Conservation (phyloP, 1,284 basidiomycete genomes). For the Ganoderma lucidum region DNA sequence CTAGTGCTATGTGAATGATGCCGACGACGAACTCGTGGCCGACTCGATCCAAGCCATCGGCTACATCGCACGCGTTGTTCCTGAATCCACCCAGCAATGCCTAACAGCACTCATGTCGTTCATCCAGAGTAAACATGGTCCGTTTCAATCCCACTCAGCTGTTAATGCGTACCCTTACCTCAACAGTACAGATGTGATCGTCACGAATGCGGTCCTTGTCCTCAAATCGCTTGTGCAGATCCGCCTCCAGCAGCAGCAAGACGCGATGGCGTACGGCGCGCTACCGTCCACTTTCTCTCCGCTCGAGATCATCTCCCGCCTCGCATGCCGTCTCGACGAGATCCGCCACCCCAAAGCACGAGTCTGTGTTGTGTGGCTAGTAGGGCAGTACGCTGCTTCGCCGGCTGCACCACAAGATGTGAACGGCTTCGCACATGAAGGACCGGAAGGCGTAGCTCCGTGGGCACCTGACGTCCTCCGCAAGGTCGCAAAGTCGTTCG, state of each 20-base stretch:
- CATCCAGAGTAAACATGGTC: slow-evolving; percentile 79
- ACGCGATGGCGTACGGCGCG: slow-evolving; percentile 27
- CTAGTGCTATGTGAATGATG: slow-evolving; percentile 81
- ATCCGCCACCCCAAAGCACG: slow-evolving; percentile 82
- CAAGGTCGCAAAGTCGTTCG: slow-evolving; percentile 77
- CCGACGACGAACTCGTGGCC: slow-evolving; percentile 73
- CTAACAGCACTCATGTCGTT: slow-evolving; percentile 80
- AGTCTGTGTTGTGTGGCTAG: slow-evolving; percentile 90
- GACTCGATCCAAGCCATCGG: slow-evolving; percentile 84
- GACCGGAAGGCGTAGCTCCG: slow-evolving; percentile 56
- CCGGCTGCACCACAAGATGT: slow-evolving; percentile 34
- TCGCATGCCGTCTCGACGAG: slow-evolving; percentile 79
- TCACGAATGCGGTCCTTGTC: slow-evolving; percentile 83
- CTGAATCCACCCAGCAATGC: slow-evolving; percentile 75
- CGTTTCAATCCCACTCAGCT: slow-evolving; percentile 30
- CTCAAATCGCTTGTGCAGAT: slow-evolving; percentile 84
- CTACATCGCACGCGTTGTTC: slow-evolving; percentile 70
- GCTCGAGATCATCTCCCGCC: slow-evolving; percentile 73
- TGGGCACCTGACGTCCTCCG: slow-evolving; percentile 92
- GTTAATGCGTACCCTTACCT: not conserved
- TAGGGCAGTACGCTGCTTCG: slow-evolving; percentile 80
- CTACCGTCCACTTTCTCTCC: slow-evolving; percentile 54
- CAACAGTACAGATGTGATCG: slow-evolving; percentile 63
- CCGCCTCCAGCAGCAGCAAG: slow-evolving; percentile 54
- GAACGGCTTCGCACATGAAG: slow-evolving; percentile 27